Base-by-base conservation (phyloP, 2,329 filamentous ascomycete species). In the Purpureocillium lavendulum region DNA sequence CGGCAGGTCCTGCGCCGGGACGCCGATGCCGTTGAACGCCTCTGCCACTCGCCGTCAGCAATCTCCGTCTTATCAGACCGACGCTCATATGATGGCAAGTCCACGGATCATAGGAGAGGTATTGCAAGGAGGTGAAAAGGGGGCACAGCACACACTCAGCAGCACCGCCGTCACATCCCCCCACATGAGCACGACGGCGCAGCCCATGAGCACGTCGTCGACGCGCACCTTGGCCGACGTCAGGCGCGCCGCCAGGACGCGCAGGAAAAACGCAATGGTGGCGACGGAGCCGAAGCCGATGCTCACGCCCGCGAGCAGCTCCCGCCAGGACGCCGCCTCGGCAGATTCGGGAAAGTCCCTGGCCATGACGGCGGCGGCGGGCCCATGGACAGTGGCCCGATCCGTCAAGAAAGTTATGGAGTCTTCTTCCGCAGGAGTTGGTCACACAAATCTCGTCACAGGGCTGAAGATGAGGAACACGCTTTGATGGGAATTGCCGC, bases 171-270 rank as follows among this genome's bases (percentile, higher is more conserved):
- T 40, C 28, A 37, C 40, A 21, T 42, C 35, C 24, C 40, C 43
- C 40, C 40, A 42, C 43, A 45, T 45, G n/a, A 45, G 39, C 2
- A 42, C 18, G 11, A 45, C 43, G 11, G 43, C 43, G 11, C 34
- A 34, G 2, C 44, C 44, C 44, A 45, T 43, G 12, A 43, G 35
- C 21, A 43, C 30, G 28, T 45, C 44, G 30, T 45, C 41, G 9
- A 35, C 33, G 16, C 44, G 36, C 4, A 41, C 34, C 13, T 38
- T 30, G 11, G 38, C 36, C 14, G 32, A 35, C 7, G 40, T n/a
- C n/a, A 26, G 34, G 12, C 37, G 17, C 16, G 44, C 39, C 5
- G 39, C 41, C 21, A 41, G 43, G 11, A 43, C 34, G 12, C 44
- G 34, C 26, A 43, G 7, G 4, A 28, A 13, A 21, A 39, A 45